phyloP scores from a whole-genome alignment of 768 basidiomycete species.

The Hemileccinum rubropunctum region DNA sequence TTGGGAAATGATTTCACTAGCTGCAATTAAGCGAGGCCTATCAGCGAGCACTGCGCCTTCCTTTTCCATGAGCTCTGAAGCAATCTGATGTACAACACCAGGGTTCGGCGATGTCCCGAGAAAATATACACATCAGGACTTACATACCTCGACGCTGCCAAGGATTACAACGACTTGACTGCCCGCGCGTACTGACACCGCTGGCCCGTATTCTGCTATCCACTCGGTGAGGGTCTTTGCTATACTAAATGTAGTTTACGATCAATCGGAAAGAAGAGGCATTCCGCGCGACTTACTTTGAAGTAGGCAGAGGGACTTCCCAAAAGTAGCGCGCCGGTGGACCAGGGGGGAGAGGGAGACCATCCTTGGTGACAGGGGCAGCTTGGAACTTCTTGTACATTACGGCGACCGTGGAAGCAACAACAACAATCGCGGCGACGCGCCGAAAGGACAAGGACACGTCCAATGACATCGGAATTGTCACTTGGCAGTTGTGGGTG shows the following conservation, averaged over 20 bases:
- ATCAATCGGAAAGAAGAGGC: not conserved
- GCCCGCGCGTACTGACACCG: conserved; percentile 27
- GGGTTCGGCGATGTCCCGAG: conserved; percentile 21
- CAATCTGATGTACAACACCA: conserved; percentile 47
- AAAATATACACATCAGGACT: not conserved
- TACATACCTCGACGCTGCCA: conserved; percentile 3
- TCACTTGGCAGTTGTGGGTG: not conserved
- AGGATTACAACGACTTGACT: not conserved
- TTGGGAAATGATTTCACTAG: conserved; percentile 50
- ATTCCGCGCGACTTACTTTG: not conserved
- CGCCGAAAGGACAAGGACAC: not conserved
- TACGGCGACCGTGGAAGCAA: not conserved
- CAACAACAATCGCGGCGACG: not conserved
- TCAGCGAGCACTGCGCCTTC: conserved; percentile 50
- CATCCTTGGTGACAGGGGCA: not conserved
- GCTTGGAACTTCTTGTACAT: conserved; percentile 4
- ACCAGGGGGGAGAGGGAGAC: conserved; percentile 17
- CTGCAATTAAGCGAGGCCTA: conserved; percentile 48
- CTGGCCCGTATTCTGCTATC: conserved; percentile 1
- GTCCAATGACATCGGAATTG: not conserved
- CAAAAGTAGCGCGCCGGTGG: conserved; percentile 17
- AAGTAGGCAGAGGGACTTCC: conserved; percentile 11
- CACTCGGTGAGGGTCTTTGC: conserved; percentile 3
- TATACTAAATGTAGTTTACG: not conserved
- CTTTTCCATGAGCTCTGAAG: conserved; percentile 59